Base-by-base conservation (phyloP, 441 rosid genomes). In the Kokia cookei region DNA sequence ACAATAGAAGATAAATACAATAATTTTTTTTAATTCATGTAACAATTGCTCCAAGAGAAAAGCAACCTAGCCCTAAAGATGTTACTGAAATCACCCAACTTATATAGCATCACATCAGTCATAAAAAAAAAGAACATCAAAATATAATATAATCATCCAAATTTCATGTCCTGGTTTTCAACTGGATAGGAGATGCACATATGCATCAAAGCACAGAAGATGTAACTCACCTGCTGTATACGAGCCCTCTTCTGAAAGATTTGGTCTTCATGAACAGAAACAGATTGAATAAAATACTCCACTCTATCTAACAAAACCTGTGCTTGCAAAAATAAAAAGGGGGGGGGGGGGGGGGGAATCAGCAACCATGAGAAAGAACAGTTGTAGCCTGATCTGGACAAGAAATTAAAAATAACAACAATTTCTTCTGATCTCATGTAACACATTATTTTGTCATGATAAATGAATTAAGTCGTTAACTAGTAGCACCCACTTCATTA, bases 231-330 rank as follows among this genome's bases (percentile, higher is more conserved):
- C 99, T 89, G 95, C 76, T 92, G 94, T 78, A 93, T 88, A 72
- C 96, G 97, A 69, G 90, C 72, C 78, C 99, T 91, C 80, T 93
- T 96, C 86, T 96, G 97, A 83, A 96, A 93, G 59, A 96, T 96
- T 83, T 92, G 94, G 75, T 87, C 98, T 85, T 96, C 99, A 77
- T 85, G 69, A 59, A 85, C 87, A 79, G 98, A 90, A 64, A 93
- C 89, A 75, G 93, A 81, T 82, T 92, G 96, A 77, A 96, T 86
- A 79, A 92, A 93, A 83, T 89, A 90, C 80, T 91, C 97, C 55
- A 96, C 94, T 80, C 90, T 90, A 73, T 91, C 90, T 74, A 96
- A 82, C 72, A 82, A 72, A 67, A 91, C 97, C 98, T 96, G 86
- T 4, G 69, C 35, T 70, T 15, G 26, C 48, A 65, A 72, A 75